Conservation (phyloP, 1,284 basidiomycete genomes). For the Heterobasidion occidentale region DNA sequence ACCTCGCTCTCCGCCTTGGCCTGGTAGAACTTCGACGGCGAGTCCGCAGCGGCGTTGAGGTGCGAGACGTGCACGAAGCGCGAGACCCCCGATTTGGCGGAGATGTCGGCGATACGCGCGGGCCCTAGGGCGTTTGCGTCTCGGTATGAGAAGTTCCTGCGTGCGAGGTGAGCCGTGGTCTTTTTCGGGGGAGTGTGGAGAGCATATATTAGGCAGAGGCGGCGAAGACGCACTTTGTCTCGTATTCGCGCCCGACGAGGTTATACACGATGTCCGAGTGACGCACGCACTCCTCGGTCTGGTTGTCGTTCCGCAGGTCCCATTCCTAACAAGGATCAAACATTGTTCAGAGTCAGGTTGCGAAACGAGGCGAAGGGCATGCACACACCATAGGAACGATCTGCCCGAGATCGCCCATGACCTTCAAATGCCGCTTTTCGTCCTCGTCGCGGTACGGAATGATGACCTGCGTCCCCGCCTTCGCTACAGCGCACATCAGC, state of each 20-base stretch:
- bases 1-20: conserved; percentile 91
- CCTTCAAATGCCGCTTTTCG: conserved; percentile 84
- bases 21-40: conserved; percentile 79
- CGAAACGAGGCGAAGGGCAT: background rate
- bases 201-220: background rate
- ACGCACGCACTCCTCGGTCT: conserved; percentile 90
- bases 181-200: background rate
- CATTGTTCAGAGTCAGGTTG: background rate
- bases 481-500: conserved; percentile 40
- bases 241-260: conserved; percentile 83
- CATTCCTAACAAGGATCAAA: conserved; percentile 63
- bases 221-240: conserved; percentile 44
- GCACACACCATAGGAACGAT: conserved; percentile 83
- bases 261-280: conserved; percentile 99
- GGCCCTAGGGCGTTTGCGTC: conserved; percentile 82
- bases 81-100: conserved; percentile 71
- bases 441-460: conserved; percentile 97
- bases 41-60: conserved; percentile 81
- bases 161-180: background rate
- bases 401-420: conserved; percentile 95
- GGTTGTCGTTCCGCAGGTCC: conserved; percentile 82
- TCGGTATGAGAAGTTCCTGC: conserved; percentile 59
- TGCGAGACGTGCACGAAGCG: conserved; percentile 95
- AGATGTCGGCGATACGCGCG: conserved; percentile 75
- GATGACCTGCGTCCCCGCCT: conserved; percentile 90